Base-by-base conservation (phyloP, 2,329 filamentous ascomycete species). In the Colletotrichum sp. region DNA sequence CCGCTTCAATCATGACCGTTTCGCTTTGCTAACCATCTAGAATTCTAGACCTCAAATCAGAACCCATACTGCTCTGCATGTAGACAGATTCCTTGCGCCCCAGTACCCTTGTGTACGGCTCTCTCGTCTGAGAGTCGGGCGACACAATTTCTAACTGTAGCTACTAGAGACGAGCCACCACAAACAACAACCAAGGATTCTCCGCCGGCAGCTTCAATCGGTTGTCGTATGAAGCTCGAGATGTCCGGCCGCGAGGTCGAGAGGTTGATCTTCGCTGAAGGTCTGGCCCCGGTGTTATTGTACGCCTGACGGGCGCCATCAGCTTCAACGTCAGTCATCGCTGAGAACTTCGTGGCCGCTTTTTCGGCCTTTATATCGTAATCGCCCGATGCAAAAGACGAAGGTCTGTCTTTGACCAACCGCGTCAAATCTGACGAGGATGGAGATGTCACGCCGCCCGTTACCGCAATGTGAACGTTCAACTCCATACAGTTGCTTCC, bases 91-190 rank as follows among this genome's bases (percentile, higher is more conserved):
- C 91, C 91, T 80, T 93, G 91, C 1, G 91, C 91, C 1, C 90
- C 91, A 0, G 90, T 92, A 10, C 91, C 91, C 81, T 93, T 93
- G 80, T 93, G 91, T 26, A 93, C 91, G 1, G 89, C 91, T 59
- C 91, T 84, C 83, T 93, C 91, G 79, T 93, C 91, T 69, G 90
- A 91, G 76, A 93, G 77, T 34, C 82, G 84, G 3, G 89, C 88
- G 5, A 93, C 90, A 75, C 86, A 89, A 78, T 91, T 92, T 71
- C 91, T 85, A 16, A 90, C 88, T 65, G 84, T 84, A 5, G 89
- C 85, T 3, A 91, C 90, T 21, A 93, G 83, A 63, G 88, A 88
- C 68, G 87, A 87, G 2, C 91, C 91, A n/a, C 90, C 91, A 77
- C 91, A 93, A 0, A 92, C 91, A 0, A 91, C 88, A 0, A 93